Evolutionary conservation across 164 flowering plant genomes (phyloP).

Genomic region (Litsea cubeba): DNA sequence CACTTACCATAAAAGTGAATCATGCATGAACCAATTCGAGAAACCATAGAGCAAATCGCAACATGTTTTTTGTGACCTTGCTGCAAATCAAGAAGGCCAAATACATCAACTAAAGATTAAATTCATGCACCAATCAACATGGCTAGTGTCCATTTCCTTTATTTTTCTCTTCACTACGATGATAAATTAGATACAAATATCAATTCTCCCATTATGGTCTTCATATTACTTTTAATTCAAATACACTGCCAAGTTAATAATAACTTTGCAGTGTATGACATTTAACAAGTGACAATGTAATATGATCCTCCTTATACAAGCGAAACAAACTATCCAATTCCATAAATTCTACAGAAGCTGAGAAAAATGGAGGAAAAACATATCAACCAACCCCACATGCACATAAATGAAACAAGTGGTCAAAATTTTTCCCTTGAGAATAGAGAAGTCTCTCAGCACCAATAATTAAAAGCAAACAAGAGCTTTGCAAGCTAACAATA

Average conservation of each 20-base stretch:
- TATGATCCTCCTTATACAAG: neutral
- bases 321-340: neutral
- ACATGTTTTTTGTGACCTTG: too few relatives aligned
- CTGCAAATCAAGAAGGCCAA: too few relatives aligned
- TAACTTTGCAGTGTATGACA: neutral
- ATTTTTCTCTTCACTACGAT: neutral
- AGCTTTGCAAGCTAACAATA: neutral
- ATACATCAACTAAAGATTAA: too few relatives aligned
- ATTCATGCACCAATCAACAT: too few relatives aligned
- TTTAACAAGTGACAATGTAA: neutral
- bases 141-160: neutral
- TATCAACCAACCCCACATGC: neutral
- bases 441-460: neutral
- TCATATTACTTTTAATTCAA: neutral
- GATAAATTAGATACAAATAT: neutral
- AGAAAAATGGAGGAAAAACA: neutral
- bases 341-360: neutral
- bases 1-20: too few relatives aligned
- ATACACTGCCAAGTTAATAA: neutral
- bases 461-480: neutral
- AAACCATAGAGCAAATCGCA: too few relatives aligned
- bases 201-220: neutral
- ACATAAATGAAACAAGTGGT: neutral
- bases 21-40: too few relatives aligned
- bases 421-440: neutral